Evolutionary conservation across 2,329 filamentous ascomycete species (phyloP), one percentile per base, ranked within the genome.

Genomic region (Fusarium oxysporum): DNA sequence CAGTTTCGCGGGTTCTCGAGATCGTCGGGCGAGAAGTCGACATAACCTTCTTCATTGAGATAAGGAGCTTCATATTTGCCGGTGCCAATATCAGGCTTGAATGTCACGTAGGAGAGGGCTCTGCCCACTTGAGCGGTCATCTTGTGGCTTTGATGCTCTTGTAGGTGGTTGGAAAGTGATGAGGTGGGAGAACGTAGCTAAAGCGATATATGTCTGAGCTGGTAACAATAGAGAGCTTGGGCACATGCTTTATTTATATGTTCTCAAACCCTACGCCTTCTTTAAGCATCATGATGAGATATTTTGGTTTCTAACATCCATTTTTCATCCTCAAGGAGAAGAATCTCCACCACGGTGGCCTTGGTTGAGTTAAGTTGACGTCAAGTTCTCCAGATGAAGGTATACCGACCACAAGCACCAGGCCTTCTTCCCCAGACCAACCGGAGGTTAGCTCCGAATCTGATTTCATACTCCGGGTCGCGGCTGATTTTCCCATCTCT

Each of bases 1-100:
- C 86, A 88, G 80, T 87, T 84, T 72, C 85, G 72, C 53, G 86
- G 83, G 78, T 87, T 85, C 71, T 88, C 85, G 63, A 88, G 80
- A 72, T 90, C 88, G 30, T 80, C 81, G 0, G 84, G 83, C 10
- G 79, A 78, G 70, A 90, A 90, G 75, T 85, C 85, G 71, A 90
- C 79, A 59, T 85, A 82, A 40, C 87, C 88, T 57, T 87, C 71
- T 38, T 82, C 76, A 76, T 90, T 86, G 30, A 89, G 78, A 62
- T 82, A 83, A 7, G 85, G 84, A 3, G 77, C 74, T 6, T 78
- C 74, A 6, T 65, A 25, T 40, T 45, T 60, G 5, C 74, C 44
- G 33, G 23, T 30, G 30, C 35, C 53, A 2, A 44, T 40, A 3
- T 44, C n/a, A 44, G 70, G 70, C 44, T 62, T 73, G 30, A 66